Conservation (phyloP, 73 alveolate species). For the Stentor roeselii region DNA sequence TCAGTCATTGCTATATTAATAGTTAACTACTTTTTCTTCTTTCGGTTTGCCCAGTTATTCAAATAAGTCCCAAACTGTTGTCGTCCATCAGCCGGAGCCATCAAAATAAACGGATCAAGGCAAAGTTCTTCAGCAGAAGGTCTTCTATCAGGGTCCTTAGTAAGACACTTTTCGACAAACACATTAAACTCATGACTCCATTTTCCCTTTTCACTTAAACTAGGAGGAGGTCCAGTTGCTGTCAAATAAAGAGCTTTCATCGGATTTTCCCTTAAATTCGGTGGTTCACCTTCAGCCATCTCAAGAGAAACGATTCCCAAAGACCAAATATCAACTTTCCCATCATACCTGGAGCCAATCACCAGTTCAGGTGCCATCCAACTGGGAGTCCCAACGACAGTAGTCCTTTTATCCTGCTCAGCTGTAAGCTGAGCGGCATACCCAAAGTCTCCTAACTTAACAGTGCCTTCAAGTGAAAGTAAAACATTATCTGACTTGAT, state of each 20-base stretch:
- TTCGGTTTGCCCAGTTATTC: background rate
- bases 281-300: constrained; percentile 99
- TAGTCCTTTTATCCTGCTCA: constrained; percentile 70
- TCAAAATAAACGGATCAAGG: constrained; percentile 67
- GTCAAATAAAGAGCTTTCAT: constrained; percentile 86
- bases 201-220: constrained; percentile 72
- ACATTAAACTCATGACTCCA: constrained; percentile 90
- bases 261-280: constrained; percentile 82
- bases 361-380: constrained; percentile 94
- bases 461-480: constrained; percentile 51
- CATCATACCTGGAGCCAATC: constrained; percentile 66
- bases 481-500: constrained; percentile 72
- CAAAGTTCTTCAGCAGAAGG: constrained; percentile 91
- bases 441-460: constrained; percentile 82
- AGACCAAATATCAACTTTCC: constrained; percentile 96
- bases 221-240: constrained; percentile 82
- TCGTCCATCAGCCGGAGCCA: background rate
- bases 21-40: background rate
- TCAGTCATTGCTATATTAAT: no score
- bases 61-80: background rate
- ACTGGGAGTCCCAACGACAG: constrained; percentile 81
- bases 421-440: constrained; percentile 71
- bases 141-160: constrained; percentile 81
- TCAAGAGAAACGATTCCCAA: constrained; percentile 95
- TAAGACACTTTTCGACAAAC: constrained; percentile 84